phyloP scores from a whole-genome alignment of 1,284 basidiomycete genomes.

The Pholiota adiposa region DNA sequence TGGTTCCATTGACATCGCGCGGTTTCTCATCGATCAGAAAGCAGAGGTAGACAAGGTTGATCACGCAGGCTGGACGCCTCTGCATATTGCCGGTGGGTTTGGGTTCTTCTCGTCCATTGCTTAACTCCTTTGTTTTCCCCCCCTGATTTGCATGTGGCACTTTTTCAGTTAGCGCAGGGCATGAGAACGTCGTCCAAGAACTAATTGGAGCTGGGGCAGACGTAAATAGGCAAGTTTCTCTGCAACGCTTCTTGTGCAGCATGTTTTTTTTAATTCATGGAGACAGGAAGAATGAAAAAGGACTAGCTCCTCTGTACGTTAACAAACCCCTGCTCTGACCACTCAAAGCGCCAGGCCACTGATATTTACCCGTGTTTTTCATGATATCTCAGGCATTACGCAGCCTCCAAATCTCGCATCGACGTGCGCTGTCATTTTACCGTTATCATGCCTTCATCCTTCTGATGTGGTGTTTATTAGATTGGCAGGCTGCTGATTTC shows the following conservation, averaged over 20 bases:
- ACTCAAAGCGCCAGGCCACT: slow-evolving; percentile 9
- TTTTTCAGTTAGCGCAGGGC: slow-evolving; percentile 76
- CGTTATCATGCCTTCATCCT: slow-evolving; percentile 25
- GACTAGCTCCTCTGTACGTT: slow-evolving; percentile 83
- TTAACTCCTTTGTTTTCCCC: slow-evolving; percentile 5
- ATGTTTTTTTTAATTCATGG: slow-evolving; percentile 20
- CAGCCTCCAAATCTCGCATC: slow-evolving; percentile 90
- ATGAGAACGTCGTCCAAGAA: slow-evolving; percentile 78
- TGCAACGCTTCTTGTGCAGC: slow-evolving; percentile 11
- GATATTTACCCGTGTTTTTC: slow-evolving; percentile 21
- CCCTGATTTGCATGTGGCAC: slow-evolving; percentile 19
- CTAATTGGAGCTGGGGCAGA: slow-evolving; percentile 86
- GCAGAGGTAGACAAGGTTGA: slow-evolving; percentile 78
- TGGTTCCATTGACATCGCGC: slow-evolving; percentile 69
- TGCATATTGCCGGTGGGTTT: slow-evolving; percentile 82
- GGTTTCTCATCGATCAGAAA: slow-evolving; percentile 75
- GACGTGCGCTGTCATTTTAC: slow-evolving; percentile 59
- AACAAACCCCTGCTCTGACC: slow-evolving; percentile 11
- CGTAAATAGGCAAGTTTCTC: slow-evolving; percentile 57
- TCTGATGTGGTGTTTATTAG: slow-evolving; percentile 52
- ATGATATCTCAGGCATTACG: slow-evolving; percentile 75
- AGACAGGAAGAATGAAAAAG: slow-evolving; percentile 78
- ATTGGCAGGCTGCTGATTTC: slow-evolving; percentile 85
- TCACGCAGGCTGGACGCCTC: slow-evolving; percentile 81
- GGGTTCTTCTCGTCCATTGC: too few relatives aligned